Percentiles rank a stretch among this genome's conserved stretches.
Conservation (phyloP, 805 yeast genomes). For the Barnettozyma sucrosica region DNA sequence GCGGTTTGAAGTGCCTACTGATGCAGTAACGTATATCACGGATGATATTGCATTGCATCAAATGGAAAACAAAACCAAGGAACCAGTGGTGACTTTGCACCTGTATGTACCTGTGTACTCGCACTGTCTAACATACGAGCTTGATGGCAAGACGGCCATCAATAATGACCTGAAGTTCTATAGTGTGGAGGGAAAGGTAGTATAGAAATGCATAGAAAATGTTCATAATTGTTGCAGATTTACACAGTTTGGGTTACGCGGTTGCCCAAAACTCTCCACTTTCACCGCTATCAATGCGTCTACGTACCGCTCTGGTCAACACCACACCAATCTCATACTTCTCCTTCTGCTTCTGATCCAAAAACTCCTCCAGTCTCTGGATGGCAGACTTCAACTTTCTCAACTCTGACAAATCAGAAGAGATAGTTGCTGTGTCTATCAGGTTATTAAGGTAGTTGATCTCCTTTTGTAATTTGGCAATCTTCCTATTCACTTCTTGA, state of each 20-base stretch:
- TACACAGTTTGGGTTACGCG: slow-evolving; percentile 17
- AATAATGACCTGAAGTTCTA: slow-evolving; percentile 2
- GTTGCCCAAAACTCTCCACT: slow-evolving; percentile 36
- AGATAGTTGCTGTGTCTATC: slow-evolving; percentile 30
- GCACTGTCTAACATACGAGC: slow-evolving; percentile 2
- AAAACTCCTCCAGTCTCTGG: slow-evolving; percentile 32
- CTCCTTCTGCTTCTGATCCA: slow-evolving; percentile 37
- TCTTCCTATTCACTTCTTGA: slow-evolving; percentile 29
- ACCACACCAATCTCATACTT: slow-evolving; percentile 37
- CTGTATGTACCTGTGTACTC: slow-evolving; percentile 35
- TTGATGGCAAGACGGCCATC: slow-evolving; percentile 1
- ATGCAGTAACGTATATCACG: slow-evolving; percentile 40
- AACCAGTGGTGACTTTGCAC: slow-evolving; percentile 36
- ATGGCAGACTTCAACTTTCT: slow-evolving; percentile 33
- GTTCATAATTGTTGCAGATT: background rate
- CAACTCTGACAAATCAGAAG: slow-evolving; percentile 32
- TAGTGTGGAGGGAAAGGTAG: slow-evolving; percentile 6
- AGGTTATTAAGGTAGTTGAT: slow-evolving; percentile 31
- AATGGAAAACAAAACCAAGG: slow-evolving; percentile 33
- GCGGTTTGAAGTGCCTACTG: slow-evolving; percentile 14
- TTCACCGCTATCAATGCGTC: slow-evolving; percentile 36
- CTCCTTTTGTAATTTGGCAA: slow-evolving; percentile 33
- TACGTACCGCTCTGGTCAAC: slow-evolving; percentile 35
- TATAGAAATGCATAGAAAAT: background rate
- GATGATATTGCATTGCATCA: slow-evolving; percentile 42